These are phyloP conservation scores for Mycocentrospora acerina DNA, from an alignment of 2,329 filamentous ascomycete genomes.

Conservation along the genomic window DNA sequence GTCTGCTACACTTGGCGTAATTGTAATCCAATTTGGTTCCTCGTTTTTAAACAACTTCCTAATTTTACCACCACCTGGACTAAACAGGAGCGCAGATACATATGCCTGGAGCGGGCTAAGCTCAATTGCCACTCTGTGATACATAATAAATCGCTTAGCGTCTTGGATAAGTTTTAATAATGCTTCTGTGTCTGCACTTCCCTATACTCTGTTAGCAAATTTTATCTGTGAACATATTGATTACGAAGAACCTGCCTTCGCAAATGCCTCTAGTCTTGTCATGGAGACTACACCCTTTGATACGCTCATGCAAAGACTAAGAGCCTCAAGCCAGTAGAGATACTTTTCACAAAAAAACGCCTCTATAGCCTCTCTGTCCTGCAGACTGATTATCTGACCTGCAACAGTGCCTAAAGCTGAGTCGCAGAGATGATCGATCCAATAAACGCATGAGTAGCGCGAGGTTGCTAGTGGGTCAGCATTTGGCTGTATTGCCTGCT, in stretches of 20 bases:
- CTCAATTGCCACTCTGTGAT: slow-evolving; percentile 11
- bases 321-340: too few species aligned
- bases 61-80: slow-evolving; percentile 1
- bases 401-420: slow-evolving; percentile 1
- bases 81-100: slow-evolving; percentile 11
- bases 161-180: slow-evolving; percentile 9
- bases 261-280: slow-evolving; percentile 6
- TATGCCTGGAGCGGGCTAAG: slow-evolving; percentile 17
- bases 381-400: background rate
- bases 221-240: slow-evolving; percentile 5
- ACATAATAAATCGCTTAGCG: slow-evolving; percentile 18
- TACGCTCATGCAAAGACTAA: slow-evolving; percentile 15
- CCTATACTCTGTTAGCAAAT: slow-evolving; percentile 7
- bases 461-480: slow-evolving; percentile 25
- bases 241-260: slow-evolving; percentile 6
- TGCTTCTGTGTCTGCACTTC: background rate
- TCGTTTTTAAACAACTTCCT: background rate
- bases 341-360: slow-evolving; percentile 2
- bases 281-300: slow-evolving; percentile 13
- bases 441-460: slow-evolving; percentile 34
- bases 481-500: slow-evolving; percentile 19
- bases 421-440: slow-evolving; percentile 36
- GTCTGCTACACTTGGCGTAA: slow-evolving; percentile 8
- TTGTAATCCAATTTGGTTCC: slow-evolving; percentile 8
- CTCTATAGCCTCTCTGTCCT: background rate